Conservation (phyloP, 2,329 filamentous ascomycete species). For the Sclerotinia subarctica region DNA sequence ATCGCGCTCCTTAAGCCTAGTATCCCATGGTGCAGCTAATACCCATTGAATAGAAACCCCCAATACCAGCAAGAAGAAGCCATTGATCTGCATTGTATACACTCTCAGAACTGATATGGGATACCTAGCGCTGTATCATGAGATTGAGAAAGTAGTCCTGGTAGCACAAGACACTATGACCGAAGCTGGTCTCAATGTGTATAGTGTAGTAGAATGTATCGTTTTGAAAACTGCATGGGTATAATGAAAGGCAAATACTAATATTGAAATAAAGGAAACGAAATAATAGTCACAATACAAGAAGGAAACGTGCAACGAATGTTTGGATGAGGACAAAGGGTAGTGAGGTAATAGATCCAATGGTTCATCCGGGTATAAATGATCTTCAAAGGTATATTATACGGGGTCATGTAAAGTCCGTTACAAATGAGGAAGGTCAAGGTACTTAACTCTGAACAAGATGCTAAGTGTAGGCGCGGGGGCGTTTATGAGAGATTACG, state of each 20-base stretch:
- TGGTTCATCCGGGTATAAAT: background rate
- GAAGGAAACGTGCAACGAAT: background rate
- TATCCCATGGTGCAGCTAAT: constrained; percentile 27
- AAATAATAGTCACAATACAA: background rate
- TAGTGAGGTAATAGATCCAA: constrained; percentile 1
- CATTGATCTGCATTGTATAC: constrained; percentile 26
- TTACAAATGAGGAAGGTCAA: background rate
- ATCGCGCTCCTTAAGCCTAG: constrained; percentile 32
- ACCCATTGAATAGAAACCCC: constrained; percentile 30
- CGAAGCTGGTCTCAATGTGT: constrained; percentile 4
- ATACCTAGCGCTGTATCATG: background rate
- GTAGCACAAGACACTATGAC: background rate
- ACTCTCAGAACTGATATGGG: constrained; percentile 23
- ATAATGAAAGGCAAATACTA: background rate
- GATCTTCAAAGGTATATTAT: constrained; percentile 8
- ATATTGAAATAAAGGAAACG: background rate
- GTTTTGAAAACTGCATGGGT: background rate
- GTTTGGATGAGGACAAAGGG: background rate
- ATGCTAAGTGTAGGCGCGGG: constrained; percentile 12
- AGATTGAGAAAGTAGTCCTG: background rate
- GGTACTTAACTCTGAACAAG: constrained; percentile 10
- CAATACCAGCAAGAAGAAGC: constrained; percentile 28
- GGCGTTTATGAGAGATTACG: constrained; percentile 21
- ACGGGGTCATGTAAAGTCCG: background rate
- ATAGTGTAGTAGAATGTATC: background rate